Evolutionary conservation across 768 basidiomycete genomes (phyloP).

Genomic region (Trametes elegans): DNA sequence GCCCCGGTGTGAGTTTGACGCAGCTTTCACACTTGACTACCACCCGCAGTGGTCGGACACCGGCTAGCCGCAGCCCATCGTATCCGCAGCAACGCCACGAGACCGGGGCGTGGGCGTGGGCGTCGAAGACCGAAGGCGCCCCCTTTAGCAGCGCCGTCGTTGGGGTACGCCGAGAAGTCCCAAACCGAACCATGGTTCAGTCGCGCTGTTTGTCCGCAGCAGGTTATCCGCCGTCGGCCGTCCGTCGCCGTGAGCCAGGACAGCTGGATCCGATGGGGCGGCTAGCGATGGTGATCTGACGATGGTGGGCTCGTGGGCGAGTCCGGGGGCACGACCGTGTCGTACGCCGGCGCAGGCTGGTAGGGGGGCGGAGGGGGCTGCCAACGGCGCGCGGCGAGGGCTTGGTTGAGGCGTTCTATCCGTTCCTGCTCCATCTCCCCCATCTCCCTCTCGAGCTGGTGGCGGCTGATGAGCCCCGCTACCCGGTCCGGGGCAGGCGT

Average conservation of each 20-base stretch:
- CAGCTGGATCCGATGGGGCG: not conserved
- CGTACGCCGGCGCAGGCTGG: slow-evolving; percentile 50
- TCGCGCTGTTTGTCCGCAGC: not conserved
- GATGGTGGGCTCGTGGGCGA: not conserved
- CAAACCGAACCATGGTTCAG: not conserved
- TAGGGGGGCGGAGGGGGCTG: slow-evolving; percentile 53
- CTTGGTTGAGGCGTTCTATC: slow-evolving; percentile 14
- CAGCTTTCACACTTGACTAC: too few species aligned
- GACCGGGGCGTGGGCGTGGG: not conserved
- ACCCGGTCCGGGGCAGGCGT: slow-evolving; percentile 48
- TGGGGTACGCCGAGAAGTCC: not conserved
- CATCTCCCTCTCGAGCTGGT: slow-evolving; percentile 51
- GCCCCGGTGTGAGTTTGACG: too few species aligned
- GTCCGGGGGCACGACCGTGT: slow-evolving; percentile 20
- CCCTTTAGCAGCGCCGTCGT: not conserved
- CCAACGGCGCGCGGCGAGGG: slow-evolving; percentile 26
- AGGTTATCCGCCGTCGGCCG: too few species aligned
- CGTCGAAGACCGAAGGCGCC: not conserved
- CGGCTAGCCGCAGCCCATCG: too few species aligned
- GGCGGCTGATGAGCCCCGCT: slow-evolving; percentile 39
- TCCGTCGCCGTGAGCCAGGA: too few species aligned
- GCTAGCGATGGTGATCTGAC: not conserved
- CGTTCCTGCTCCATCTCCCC: slow-evolving; percentile 45
- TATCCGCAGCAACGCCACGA: slow-evolving; percentile 1
- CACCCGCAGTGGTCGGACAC: too few species aligned